phyloP scores from a whole-genome alignment of 2,329 filamentous ascomycete species.

The Emmonsiellopsis sp. region DNA sequence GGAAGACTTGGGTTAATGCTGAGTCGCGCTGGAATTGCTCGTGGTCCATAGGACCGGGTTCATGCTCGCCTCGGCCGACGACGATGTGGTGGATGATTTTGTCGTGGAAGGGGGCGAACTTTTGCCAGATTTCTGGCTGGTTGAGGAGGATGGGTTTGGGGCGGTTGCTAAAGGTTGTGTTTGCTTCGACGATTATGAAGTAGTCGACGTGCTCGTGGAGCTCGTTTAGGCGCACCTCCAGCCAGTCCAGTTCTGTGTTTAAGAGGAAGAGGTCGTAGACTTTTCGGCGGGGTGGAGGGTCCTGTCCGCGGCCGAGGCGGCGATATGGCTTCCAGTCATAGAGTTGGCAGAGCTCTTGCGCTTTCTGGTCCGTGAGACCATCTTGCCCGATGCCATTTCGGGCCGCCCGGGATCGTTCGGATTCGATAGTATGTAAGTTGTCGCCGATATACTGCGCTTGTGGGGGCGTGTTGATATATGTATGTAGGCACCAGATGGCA shows the following conservation, averaged over 20 bases:
- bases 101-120: conserved; percentile 44
- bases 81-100: conserved; percentile 55
- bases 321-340: not conserved
- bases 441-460: not conserved
- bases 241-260: conserved; percentile 55
- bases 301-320: not conserved
- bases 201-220: conserved; percentile 53
- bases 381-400: not conserved
- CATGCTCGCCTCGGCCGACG: conserved; percentile 12
- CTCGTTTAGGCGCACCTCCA: conserved; percentile 54
- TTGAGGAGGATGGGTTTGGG: conserved; percentile 41
- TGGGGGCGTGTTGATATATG: not conserved
- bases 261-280: conserved; percentile 55
- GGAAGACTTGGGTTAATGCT: conserved; percentile 49
- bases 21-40: conserved; percentile 48
- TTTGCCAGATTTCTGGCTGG: conserved; percentile 43
- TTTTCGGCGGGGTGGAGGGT: conserved; percentile 29
- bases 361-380: not conserved
- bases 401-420: not conserved
- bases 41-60: conserved; percentile 36
- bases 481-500: not conserved
- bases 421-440: not conserved
- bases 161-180: conserved; percentile 48
- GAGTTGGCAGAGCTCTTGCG: not conserved
- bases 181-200: conserved; percentile 54